These are phyloP conservation scores for Viridothelium virens DNA, from an alignment of 495 filamentous ascomycete species.

Conservation along the genomic window DNA sequence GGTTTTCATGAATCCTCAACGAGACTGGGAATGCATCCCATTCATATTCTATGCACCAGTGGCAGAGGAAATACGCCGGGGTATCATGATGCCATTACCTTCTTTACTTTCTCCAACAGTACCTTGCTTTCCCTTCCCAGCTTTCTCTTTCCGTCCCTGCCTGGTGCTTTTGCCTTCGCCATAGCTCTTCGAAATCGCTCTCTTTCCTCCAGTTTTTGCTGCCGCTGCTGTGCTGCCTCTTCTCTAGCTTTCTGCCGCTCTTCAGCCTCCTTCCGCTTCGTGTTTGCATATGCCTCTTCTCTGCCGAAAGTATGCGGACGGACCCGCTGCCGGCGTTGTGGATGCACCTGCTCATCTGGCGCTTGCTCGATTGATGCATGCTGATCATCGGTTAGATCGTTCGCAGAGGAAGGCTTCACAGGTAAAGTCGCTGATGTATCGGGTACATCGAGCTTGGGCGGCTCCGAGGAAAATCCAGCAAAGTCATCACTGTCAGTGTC, in stretches of 20 bases:
- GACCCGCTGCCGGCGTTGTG: conserved; percentile 27
- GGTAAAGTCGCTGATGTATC: conserved; percentile 14
- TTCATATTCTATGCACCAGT: background rate
- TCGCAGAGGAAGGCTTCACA: background rate
- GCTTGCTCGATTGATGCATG: conserved; percentile 25
- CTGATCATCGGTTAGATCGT: conserved; percentile 24
- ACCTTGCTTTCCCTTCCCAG: conserved; percentile 79
- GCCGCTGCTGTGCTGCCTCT: conserved; percentile 37
- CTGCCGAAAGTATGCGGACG: conserved; percentile 68
- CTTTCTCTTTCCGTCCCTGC: conserved; percentile 71
- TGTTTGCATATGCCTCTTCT: conserved; percentile 62
- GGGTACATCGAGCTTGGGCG: conserved; percentile 28
- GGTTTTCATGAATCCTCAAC: background rate
- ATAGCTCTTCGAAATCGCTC: conserved; percentile 34
- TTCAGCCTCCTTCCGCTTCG: conserved; percentile 57
- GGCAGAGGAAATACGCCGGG: background rate
- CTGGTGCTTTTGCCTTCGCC: conserved; percentile 65
- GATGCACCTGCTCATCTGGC: background rate
- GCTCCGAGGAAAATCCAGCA: conserved; percentile 12
- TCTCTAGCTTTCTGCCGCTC: conserved; percentile 41
- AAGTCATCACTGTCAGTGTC: background rate
- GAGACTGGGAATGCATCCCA: background rate
- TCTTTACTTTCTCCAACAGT: conserved; percentile 72
- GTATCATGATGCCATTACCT: conserved; percentile 46
- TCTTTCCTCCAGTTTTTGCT: conserved; percentile 43